Percentiles rank a stretch among this genome's conserved stretches.
Conservation (phyloP, 495 filamentous ascomycete species). For the Clohesyomyces aquaticus region DNA sequence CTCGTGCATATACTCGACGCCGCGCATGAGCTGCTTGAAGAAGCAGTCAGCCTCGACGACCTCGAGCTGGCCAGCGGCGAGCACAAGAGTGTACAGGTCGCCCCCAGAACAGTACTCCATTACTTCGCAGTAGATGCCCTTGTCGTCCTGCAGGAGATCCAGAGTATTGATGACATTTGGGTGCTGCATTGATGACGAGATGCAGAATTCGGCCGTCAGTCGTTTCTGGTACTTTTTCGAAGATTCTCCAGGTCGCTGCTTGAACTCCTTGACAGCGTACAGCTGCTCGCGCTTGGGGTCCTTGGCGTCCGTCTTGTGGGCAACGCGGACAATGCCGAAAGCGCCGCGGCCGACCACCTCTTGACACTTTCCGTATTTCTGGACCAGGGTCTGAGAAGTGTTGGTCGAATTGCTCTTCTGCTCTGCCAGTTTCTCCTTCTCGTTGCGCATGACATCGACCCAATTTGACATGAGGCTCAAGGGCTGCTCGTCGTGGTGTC, state of each 20-base stretch:
- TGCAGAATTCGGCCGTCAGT: conserved; percentile 98
- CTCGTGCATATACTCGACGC: conserved; percentile 98
- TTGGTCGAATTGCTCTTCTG: conserved; percentile 80
- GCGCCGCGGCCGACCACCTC: conserved; percentile 97
- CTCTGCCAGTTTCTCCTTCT: conserved; percentile 74
- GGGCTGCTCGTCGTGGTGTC: conserved; percentile 74
- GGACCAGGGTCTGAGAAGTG: conserved; percentile 78
- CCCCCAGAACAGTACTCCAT: conserved; percentile 99
- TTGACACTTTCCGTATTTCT: conserved; percentile 99
- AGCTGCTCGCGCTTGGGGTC: conserved; percentile 84
- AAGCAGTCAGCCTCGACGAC: conserved; percentile 95
- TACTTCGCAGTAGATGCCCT: conserved; percentile 98
- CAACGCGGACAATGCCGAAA: conserved; percentile 96
- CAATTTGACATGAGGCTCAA: conserved; percentile 92
- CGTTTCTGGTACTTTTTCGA: conserved; percentile 97
- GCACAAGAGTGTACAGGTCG: conserved; percentile 92
- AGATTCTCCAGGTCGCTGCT: conserved; percentile 88
- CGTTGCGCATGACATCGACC: conserved; percentile 90
- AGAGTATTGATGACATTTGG: conserved; percentile 98
- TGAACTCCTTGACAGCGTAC: conserved; percentile 98
- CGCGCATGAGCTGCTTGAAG: conserved; percentile 99
- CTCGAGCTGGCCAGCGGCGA: conserved; percentile 90
- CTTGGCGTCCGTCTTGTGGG: conserved; percentile 88
- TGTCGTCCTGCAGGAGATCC: conserved; percentile 91
- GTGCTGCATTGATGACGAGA: conserved; percentile 93